A percentile compares a stretch with the other conserved stretches of the same genome.
phyloP scores from a whole-genome alignment of 495 filamentous ascomycete species.

The Penicillium herquei region DNA sequence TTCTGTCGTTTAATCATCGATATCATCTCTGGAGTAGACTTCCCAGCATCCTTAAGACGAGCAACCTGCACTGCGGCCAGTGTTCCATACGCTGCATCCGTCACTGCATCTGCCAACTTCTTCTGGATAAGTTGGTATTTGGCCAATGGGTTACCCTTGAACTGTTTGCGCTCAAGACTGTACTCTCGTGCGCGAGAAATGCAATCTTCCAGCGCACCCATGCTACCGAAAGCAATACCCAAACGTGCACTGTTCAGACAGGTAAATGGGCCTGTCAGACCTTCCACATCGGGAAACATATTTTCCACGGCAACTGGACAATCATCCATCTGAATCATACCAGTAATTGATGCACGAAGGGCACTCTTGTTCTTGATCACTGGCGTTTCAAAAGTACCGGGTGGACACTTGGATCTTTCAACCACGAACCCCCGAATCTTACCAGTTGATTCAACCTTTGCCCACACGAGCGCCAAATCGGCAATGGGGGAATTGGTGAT shows the following conservation, averaged over 20 bases:
- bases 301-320: conserved; percentile 87
- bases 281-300: conserved; percentile 91
- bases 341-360: conserved; percentile 88
- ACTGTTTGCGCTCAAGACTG: conserved; percentile 88
- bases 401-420: conserved; percentile 75
- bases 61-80: conserved; percentile 87
- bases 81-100: conserved; percentile 86
- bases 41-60: conserved; percentile 86
- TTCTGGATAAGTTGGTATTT: conserved; percentile 99
- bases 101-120: conserved; percentile 89
- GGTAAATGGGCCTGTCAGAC: conserved; percentile 83
- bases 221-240: conserved; percentile 90
- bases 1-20: conserved; percentile 98
- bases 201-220: conserved; percentile 92
- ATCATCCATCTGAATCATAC: conserved; percentile 94
- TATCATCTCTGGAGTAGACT: conserved; percentile 92
- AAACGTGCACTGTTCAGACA: conserved; percentile 91
- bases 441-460: conserved; percentile 82
- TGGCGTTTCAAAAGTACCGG: conserved; percentile 88
- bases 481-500: conserved; percentile 97
- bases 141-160: conserved; percentile 92
- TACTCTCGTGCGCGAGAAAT: conserved; percentile 78
- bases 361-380: conserved; percentile 94
- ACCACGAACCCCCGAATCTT: conserved; percentile 96
- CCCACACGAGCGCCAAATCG: conserved; percentile 91